These are phyloP conservation scores for Pestalotiopsis sp. DNA, from an alignment of 2,329 filamentous ascomycete species.

Conservation along the genomic window DNA sequence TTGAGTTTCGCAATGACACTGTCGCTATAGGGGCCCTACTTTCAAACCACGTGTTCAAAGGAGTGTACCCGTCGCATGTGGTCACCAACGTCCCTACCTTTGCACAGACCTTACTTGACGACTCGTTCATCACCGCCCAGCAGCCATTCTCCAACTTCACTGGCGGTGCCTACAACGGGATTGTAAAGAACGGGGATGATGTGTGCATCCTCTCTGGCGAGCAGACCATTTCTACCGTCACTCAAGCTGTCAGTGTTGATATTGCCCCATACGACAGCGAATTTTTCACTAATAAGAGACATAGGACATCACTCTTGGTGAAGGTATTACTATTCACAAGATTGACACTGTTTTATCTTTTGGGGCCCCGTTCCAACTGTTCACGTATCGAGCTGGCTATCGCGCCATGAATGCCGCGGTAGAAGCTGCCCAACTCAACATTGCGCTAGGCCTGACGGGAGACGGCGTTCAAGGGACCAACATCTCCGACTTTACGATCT, in stretches of 20 bases:
- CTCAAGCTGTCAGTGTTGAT: slow-evolving; percentile 29
- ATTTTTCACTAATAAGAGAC: neutral
- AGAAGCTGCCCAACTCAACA: slow-evolving; percentile 27
- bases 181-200: slow-evolving; percentile 33
- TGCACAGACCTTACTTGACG: slow-evolving; percentile 32
- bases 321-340: slow-evolving; percentile 33
- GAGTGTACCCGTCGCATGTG: slow-evolving; percentile 30
- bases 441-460: slow-evolving; percentile 27
- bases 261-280: accelerated
- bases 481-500: slow-evolving; percentile 34
- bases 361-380: slow-evolving; percentile 32
- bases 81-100: slow-evolving; percentile 32
- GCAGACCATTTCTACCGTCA: slow-evolving; percentile 34
- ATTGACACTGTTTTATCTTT: slow-evolving; percentile 31
- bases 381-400: slow-evolving; percentile 29
- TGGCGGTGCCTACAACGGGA: slow-evolving; percentile 37
- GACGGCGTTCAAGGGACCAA: slow-evolving; percentile 23
- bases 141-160: slow-evolving; percentile 42
- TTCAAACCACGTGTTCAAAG: slow-evolving; percentile 35
- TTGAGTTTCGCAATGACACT: slow-evolving; percentile 30
- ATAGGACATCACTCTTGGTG: slow-evolving; percentile 32
- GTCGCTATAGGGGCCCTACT: slow-evolving; percentile 34
- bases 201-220: slow-evolving; percentile 37
- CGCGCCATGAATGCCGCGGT: slow-evolving; percentile 32
- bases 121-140: slow-evolving; percentile 29